A percentile compares a stretch with the other conserved stretches of the same genome.
Evolutionary conservation across 2,329 filamentous ascomycete species (phyloP).

Genomic region (Monilinia fructigena): DNA sequence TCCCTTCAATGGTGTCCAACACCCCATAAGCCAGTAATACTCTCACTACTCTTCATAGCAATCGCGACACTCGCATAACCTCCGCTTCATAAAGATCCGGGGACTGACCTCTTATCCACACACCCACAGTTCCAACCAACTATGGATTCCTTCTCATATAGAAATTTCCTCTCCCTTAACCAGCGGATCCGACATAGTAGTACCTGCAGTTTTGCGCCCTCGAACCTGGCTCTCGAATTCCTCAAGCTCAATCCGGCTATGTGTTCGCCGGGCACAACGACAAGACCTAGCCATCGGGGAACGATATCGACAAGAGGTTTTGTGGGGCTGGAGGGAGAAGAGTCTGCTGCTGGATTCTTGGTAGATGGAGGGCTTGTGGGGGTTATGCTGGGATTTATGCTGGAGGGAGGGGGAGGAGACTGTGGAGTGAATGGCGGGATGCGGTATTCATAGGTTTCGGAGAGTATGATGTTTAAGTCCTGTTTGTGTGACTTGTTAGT

Average conservation of each 20-base stretch:
- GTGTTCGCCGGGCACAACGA: conserved; percentile 84
- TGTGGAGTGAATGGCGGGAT: conserved; percentile 39
- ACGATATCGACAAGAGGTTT: conserved; percentile 50
- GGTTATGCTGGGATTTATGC: not conserved
- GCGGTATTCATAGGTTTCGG: conserved; percentile 86
- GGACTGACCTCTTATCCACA: not conserved
- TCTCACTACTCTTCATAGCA: not conserved
- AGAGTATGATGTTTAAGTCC: conserved; percentile 86
- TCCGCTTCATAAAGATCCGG: not conserved
- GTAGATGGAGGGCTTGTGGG: no score
- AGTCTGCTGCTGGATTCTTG: no score
- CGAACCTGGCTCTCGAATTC: conserved; percentile 57
- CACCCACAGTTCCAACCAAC: no score
- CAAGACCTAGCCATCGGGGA: conserved; percentile 81
- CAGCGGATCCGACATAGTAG: not conserved
- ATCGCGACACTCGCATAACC: not conserved
- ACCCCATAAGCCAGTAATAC: no score
- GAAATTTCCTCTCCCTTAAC: not conserved
- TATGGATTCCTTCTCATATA: not conserved
- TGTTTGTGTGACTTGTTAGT: conserved; percentile 41
- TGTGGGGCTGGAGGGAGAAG: not conserved
- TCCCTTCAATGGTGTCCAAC: no score
- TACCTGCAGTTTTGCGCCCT: not conserved
- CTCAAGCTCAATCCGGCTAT: conserved; percentile 87
- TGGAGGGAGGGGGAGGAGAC: not conserved